Conservation (phyloP, 108 stramenopile genomes). For the Skeletonema menzelii region DNA sequence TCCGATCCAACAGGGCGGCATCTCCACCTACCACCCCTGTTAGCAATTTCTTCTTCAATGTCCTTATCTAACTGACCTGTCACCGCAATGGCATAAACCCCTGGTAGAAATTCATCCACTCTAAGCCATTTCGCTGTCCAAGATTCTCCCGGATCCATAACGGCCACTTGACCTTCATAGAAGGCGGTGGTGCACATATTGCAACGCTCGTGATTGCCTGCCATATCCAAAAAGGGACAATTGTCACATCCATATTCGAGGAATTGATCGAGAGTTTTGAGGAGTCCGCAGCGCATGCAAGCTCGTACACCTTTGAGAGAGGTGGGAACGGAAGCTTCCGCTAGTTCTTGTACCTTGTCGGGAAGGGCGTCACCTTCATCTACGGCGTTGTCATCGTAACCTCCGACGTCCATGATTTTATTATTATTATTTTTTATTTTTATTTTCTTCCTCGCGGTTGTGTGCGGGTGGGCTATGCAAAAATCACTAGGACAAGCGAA, state of each 20-base stretch:
- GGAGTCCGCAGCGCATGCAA: slow-evolving; percentile 88
- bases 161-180: slow-evolving; percentile 84
- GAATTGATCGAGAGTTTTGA: slow-evolving; percentile 90
- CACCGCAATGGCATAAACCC: slow-evolving; percentile 84
- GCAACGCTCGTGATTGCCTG: slow-evolving; percentile 67
- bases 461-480: too few relatives aligned
- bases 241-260: slow-evolving; percentile 89
- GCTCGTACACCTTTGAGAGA: slow-evolving; percentile 77
- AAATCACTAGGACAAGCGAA: too few relatives aligned
- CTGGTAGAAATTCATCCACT: slow-evolving; percentile 72
- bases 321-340: slow-evolving; percentile 74
- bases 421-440: background rate
- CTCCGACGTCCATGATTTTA: slow-evolving; percentile 37
- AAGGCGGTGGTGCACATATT: slow-evolving; percentile 84
- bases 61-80: slow-evolving; percentile 84
- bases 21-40: slow-evolving; percentile 80
- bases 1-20: slow-evolving; percentile 60
- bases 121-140: slow-evolving; percentile 90
- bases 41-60: slow-evolving; percentile 86
- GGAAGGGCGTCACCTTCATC: slow-evolving; percentile 73
- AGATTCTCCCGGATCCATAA: slow-evolving; percentile 89
- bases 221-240: slow-evolving; percentile 90
- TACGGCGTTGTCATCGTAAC: slow-evolving; percentile 47
- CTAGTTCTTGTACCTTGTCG: slow-evolving; percentile 78
- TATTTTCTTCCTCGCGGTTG: too few relatives aligned